Base-by-base conservation (phyloP, 768 basidiomycete genomes). In the Suillus discolor region DNA sequence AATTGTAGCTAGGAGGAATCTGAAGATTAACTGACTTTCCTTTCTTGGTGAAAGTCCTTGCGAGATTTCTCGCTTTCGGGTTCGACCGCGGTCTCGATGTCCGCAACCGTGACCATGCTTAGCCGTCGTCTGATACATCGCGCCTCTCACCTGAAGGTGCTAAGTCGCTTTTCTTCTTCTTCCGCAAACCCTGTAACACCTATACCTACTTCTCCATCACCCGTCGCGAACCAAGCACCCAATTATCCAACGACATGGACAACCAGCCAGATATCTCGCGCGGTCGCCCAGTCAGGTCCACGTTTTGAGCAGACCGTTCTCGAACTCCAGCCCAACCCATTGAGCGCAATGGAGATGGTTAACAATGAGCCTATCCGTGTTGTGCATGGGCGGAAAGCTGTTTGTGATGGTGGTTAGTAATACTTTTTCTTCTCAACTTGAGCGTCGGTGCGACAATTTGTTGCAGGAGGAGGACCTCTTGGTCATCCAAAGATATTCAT, bases 401-500 rank as follows among this genome's bases (percentile, higher is more conserved):
- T 90, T 59, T 99, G 97, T 76, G 97, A 99, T 76, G 97, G 97
- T 72, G 97, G 97, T 98, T 70, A 71, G 93, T 82, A 6, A 42
- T 59, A 41, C 34, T 34, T 61, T 12, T 62, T n/a, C 42, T 23
- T 64, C 15, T 55, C 49, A 39, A 64, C 61, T n/a, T 51, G 7
- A 60, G 60, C 23, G 23, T 63, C 45, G 38, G 60, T 51, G 47
- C 57, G 63, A 67, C 49, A 25, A 25, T 62, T 61, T 62, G 51
- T 57, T 31, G 20, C 75, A 99, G 97, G 97, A 79, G 90, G 89
- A 75, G 97, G 97, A 13, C 87, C 97, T 51, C 85, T 99, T 36
- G 97, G 97, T 28, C 97, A 99, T 75, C 97, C 97, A 6, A 96
- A 95, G 82, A 89, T 99, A 66, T 99, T 87, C 74, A 95, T 99